Evolutionary conservation across 1,284 basidiomycete genomes (phyloP).

Genomic region (Heliocybe sulcata): DNA sequence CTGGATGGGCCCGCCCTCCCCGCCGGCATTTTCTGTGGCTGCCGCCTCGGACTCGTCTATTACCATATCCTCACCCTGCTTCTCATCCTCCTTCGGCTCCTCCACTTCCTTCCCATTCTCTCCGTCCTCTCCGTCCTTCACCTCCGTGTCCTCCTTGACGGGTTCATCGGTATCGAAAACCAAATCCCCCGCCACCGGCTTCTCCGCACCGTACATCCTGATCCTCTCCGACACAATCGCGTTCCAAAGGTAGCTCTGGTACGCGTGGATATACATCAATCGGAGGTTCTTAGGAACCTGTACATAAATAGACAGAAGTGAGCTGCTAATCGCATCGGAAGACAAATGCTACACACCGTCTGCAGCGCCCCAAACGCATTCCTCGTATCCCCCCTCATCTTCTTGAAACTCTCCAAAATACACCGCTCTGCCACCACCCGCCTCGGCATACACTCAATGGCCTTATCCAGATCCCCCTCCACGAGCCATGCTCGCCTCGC

Average conservation of each 20-base stretch:
- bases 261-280: constrained; percentile 97
- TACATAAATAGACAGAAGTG: neutral
- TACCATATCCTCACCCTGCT: no score
- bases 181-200: constrained; percentile 82
- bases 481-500: constrained; percentile 82
- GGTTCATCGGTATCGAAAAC: constrained; percentile 53
- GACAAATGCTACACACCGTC: constrained; percentile 44
- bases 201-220: constrained; percentile 66
- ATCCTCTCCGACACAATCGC: constrained; percentile 91
- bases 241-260: constrained; percentile 99
- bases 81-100: no score
- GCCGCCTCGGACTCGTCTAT: no score
- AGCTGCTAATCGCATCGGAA: neutral
- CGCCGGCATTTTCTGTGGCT: no score
- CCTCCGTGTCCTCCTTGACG: constrained; percentile 24
- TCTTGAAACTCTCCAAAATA: constrained; percentile 86
- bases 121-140: constrained; percentile 25
- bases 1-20: no score
- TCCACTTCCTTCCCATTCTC: constrained; percentile 25
- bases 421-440: constrained; percentile 89
- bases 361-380: constrained; percentile 85
- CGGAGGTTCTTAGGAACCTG: constrained; percentile 94
- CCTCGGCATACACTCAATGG: constrained; percentile 78
- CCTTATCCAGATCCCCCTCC: constrained; percentile 70
- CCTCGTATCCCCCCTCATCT: constrained; percentile 65